A percentile compares a stretch with the other conserved stretches of the same genome.
Conservation (phyloP, 108 stramenopile species). For the Tribonema minus region DNA sequence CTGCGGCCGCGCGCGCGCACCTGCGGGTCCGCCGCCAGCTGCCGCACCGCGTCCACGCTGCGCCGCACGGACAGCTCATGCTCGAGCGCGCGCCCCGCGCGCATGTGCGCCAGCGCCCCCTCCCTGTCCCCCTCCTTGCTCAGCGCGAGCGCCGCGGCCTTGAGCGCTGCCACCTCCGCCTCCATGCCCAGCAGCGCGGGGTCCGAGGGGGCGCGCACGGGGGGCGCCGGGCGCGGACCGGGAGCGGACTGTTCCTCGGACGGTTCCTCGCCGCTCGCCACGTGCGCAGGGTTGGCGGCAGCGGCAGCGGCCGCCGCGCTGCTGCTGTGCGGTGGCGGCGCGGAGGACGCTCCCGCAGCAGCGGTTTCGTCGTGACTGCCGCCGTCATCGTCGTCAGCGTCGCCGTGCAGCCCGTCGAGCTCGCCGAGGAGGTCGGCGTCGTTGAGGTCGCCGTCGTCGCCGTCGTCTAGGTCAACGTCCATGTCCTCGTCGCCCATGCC, state of each 20-base stretch:
- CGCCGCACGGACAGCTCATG: background rate
- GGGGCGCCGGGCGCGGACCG: background rate
- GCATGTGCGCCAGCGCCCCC: background rate
- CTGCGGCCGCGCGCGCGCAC: no score
- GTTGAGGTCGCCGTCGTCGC: background rate
- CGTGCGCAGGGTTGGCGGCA: no score
- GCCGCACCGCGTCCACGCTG: background rate
- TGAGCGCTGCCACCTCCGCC: background rate
- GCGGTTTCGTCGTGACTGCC: background rate
- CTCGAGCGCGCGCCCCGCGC: background rate
- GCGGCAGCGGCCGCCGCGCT: no score
- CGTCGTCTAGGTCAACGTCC: background rate
- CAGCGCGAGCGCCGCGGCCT: background rate
- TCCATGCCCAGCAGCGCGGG: background rate
- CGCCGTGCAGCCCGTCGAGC: background rate
- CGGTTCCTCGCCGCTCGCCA: background rate
- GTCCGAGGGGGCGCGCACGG: background rate
- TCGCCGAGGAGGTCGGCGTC: background rate
- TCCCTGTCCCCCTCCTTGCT: background rate
- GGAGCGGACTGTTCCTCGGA: background rate
- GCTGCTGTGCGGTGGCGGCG: no score
- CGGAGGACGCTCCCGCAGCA: no score
- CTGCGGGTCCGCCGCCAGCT: background rate
- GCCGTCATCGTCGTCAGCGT: background rate
- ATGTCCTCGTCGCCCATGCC: background rate